These are phyloP conservation scores for Fusarium sp. DNA, from an alignment of 2,329 filamentous ascomycete species.

Conservation along the genomic window DNA sequence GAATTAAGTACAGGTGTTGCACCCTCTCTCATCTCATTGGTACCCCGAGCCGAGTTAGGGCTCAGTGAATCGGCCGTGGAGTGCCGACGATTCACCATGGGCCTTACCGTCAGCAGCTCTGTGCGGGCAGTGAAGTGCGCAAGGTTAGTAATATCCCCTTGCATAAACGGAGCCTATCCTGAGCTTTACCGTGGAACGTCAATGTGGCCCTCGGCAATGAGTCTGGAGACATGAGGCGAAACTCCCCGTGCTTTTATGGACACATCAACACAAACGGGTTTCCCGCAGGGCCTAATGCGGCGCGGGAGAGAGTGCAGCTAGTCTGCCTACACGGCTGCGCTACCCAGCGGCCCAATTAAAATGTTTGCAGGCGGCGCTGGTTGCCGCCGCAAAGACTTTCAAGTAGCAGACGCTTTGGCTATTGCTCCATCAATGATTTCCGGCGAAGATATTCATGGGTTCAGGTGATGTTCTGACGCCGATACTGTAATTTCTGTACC, in stretches of 20 bases:
- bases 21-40: neutral
- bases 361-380: neutral
- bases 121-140: neutral
- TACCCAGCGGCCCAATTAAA: neutral
- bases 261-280: too few species aligned
- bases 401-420: neutral
- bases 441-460: neutral
- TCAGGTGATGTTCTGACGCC: neutral
- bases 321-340: neutral
- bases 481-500: neutral
- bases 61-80: neutral
- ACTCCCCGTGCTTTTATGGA: neutral
- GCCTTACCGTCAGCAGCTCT: neutral
- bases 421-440: neutral
- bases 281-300: neutral
- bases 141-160: neutral
- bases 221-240: neutral
- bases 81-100: neutral
- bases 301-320: neutral
- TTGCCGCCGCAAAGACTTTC: neutral
- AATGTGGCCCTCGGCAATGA: neutral
- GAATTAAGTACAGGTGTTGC: neutral
- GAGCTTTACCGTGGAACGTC: neutral
- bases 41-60: neutral
- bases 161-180: neutral